phyloP scores from a whole-genome alignment of 257 asterid species.

The Nicotiana tomentosiformis region DNA sequence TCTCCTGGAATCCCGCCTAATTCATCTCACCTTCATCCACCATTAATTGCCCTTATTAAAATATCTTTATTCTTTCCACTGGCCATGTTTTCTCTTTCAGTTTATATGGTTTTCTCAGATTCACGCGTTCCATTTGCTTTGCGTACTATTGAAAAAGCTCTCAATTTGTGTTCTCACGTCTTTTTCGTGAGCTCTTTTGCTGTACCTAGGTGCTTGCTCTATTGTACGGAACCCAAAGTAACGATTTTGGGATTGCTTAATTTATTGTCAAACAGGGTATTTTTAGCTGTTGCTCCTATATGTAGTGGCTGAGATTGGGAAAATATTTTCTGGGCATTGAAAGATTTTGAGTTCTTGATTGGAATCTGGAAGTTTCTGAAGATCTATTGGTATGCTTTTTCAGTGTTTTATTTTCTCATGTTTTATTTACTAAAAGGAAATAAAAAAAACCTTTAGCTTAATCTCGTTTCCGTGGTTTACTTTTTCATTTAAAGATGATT shows the following conservation, averaged over 20 bases:
- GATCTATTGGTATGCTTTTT: constrained; percentile 1
- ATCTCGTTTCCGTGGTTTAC: not conserved
- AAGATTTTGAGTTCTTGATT: constrained; percentile 1
- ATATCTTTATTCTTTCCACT: not conserved
- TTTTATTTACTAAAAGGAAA: not conserved
- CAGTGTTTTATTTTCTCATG: not conserved
- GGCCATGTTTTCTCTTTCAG: not conserved
- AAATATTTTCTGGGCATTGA: not conserved
- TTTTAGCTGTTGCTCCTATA: not conserved
- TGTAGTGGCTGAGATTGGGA: not conserved
- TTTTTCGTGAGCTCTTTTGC: constrained; percentile 10
- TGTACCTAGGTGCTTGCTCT: not conserved
- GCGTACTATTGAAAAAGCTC: constrained; percentile 24
- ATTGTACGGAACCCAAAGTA: not conserved
- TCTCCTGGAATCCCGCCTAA: constrained; percentile 30
- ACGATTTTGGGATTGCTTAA: not conserved
- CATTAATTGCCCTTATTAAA: not conserved
- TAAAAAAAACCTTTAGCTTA: not conserved
- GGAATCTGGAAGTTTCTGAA: not conserved
- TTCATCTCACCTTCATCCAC: not conserved
- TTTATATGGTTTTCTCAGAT: constrained; percentile 3
- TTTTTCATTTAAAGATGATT: not conserved
- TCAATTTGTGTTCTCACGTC: constrained; percentile 12
- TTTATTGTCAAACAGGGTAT: not conserved
- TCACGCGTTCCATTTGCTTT: constrained; percentile 25